These are phyloP conservation scores for Collybia sordida DNA, from an alignment of 768 basidiomycete species.

Conservation along the genomic window DNA sequence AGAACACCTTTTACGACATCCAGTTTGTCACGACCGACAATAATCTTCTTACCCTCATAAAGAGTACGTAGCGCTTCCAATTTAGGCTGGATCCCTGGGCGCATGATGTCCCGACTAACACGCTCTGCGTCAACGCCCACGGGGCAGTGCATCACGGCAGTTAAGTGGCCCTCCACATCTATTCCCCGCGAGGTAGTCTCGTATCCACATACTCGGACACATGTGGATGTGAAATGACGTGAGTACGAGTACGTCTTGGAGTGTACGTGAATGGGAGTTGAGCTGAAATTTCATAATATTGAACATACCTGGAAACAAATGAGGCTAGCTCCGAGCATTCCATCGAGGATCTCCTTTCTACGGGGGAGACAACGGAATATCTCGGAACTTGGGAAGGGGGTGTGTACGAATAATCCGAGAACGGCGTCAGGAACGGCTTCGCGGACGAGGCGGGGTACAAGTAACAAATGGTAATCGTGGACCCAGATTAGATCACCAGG, in stretches of 20 bases:
- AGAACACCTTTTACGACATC: constrained; percentile 98
- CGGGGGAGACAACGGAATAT: constrained; percentile 93
- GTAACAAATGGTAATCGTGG: constrained; percentile 94
- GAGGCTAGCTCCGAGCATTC: constrained; percentile 96
- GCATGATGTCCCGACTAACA: constrained; percentile 75
- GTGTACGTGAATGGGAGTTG: neutral
- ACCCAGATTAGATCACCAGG: constrained; percentile 95
- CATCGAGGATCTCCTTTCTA: constrained; percentile 92
- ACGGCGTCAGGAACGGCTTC: constrained; percentile 65
- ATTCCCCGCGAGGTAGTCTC: constrained; percentile 74
- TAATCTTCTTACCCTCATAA: constrained; percentile 98
- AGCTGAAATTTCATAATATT: neutral
- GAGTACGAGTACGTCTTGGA: constrained; percentile 86
- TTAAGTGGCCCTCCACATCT: constrained; percentile 85
- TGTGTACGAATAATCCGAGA: constrained; percentile 94
- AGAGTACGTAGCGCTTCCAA: constrained; percentile 77
- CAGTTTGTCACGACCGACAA: constrained; percentile 95
- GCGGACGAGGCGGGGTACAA: constrained; percentile 85
- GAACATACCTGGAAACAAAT: constrained; percentile 82
- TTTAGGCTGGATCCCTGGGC: constrained; percentile 88
- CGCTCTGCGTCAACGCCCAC: constrained; percentile 95
- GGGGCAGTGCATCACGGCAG: constrained; percentile 84
- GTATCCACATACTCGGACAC: constrained; percentile 94
- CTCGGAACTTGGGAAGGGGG: constrained; percentile 96
- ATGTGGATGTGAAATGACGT: constrained; percentile 92